Percentiles rank a stretch among this genome's conserved stretches.
Evolutionary conservation across 805 yeast species (phyloP).

Genomic region (Ogataea glucozyma): DNA sequence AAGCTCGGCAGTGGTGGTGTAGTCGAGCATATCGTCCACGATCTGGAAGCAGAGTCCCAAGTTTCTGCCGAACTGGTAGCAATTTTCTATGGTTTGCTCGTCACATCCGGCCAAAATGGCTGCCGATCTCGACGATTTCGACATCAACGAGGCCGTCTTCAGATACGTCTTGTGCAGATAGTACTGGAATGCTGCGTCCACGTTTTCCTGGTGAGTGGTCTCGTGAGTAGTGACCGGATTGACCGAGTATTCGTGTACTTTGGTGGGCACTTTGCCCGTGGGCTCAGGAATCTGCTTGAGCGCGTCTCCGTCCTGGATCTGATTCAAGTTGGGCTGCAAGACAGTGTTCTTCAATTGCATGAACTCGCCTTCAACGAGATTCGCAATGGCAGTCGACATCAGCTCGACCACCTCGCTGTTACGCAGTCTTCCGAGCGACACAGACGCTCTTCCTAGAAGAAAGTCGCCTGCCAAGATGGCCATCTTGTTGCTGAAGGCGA

Average conservation of each 20-base stretch:
- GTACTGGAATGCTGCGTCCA: slow-evolving; percentile 92
- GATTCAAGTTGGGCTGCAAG: slow-evolving; percentile 47
- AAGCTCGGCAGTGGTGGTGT: slow-evolving; percentile 79
- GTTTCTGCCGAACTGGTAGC: slow-evolving; percentile 90
- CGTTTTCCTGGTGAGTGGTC: slow-evolving; percentile 61
- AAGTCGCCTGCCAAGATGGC: slow-evolving; percentile 97
- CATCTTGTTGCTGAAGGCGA: slow-evolving; percentile 95
- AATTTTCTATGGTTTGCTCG: slow-evolving; percentile 72
- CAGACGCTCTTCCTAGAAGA: slow-evolving; percentile 92
- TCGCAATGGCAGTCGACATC: slow-evolving; percentile 93
- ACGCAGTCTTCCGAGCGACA: slow-evolving; percentile 86
- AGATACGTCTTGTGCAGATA: slow-evolving; percentile 93
- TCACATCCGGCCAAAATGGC: slow-evolving; percentile 89
- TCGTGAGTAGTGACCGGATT: slow-evolving; percentile 6
- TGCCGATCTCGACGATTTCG: slow-evolving; percentile 89
- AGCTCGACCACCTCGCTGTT: slow-evolving; percentile 98
- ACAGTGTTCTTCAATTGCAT: slow-evolving; percentile 97
- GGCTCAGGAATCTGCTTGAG: slow-evolving; percentile 50
- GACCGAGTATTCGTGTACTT: slow-evolving; percentile 59
- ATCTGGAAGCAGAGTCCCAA: slow-evolving; percentile 94
- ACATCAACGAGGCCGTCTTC: slow-evolving; percentile 92
- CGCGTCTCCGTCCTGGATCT: slow-evolving; percentile 47
- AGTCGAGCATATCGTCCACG: slow-evolving; percentile 95
- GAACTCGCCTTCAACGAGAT: slow-evolving; percentile 96
- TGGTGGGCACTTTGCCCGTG: slow-evolving; percentile 63